These are phyloP conservation scores for Adiantum capillusveneris DNA, from an alignment of 75 land plant species.

Conservation along the genomic window DNA sequence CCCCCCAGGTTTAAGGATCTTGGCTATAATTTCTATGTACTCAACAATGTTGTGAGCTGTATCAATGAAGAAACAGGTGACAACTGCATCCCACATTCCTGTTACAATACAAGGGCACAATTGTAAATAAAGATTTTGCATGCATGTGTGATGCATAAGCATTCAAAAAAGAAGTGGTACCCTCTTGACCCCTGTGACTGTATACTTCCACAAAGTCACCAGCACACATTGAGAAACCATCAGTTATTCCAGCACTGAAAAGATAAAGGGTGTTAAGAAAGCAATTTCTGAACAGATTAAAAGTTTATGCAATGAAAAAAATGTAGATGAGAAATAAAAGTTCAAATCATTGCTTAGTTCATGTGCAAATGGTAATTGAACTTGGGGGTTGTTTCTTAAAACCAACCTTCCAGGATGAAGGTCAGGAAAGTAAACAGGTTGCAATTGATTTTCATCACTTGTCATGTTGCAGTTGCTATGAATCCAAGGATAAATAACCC, in stretches of 20 bases:
- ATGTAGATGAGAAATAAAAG: too few relatives aligned
- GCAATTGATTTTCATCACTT: constrained; percentile 79
- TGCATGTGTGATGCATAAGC: neutral
- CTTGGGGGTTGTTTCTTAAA: too few relatives aligned
- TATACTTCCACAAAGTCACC: constrained; percentile 98
- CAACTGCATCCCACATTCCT: constrained; percentile 95
- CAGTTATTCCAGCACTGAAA: constrained; percentile 93
- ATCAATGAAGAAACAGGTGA: constrained; percentile 93
- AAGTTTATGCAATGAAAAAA: too few relatives aligned
- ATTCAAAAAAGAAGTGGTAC: constrained; percentile 22
- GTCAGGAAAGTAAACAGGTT: constrained; percentile 84
- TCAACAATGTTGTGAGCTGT: constrained; percentile 94
- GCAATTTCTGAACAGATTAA: too few relatives aligned
- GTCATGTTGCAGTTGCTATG: constrained; percentile 90
- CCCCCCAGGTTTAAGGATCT: constrained; percentile 82
- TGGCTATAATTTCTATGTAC: constrained; percentile 86
- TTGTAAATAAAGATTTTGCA: neutral
- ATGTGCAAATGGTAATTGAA: too few relatives aligned
- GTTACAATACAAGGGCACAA: constrained; percentile 13
- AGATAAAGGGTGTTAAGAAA: neutral
- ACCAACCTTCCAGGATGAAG: constrained; percentile 89
- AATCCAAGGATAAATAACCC: constrained; percentile 96
- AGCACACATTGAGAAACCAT: constrained; percentile 99
- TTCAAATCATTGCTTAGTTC: too few relatives aligned
- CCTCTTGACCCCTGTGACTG: constrained; percentile 70